phyloP scores from a whole-genome alignment of 2,329 filamentous ascomycete species.

The Diaporthe australafricana region DNA sequence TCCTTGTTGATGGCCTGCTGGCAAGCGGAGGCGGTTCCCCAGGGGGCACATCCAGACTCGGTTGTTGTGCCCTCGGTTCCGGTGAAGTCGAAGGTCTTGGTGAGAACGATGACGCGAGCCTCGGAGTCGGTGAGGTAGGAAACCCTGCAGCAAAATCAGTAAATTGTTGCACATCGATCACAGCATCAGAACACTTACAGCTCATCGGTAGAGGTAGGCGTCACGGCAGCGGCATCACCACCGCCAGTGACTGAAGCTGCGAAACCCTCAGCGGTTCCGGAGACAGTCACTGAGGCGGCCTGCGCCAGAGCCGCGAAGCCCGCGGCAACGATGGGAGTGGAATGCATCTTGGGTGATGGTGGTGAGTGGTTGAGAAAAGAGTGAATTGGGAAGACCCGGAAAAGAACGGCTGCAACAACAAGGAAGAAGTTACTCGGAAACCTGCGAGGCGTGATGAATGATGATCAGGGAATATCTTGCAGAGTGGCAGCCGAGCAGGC shows the following conservation, averaged over 20 bases:
- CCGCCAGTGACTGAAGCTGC: conserved; percentile 69
- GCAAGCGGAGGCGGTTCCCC: conserved; percentile 64
- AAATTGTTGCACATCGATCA: background rate
- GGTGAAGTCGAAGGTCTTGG: conserved; percentile 67
- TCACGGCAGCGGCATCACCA: conserved; percentile 63
- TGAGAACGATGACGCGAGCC: conserved; percentile 68
- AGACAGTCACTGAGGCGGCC: conserved; percentile 44
- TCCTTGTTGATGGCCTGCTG: conserved; percentile 71
- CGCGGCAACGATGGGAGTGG: conserved; percentile 32
- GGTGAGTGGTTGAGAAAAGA: background rate
- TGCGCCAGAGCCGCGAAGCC: conserved; percentile 42
- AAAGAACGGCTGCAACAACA: conserved; percentile 28
- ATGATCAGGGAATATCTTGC: background rate
- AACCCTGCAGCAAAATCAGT: conserved; percentile 44
- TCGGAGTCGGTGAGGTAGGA: conserved; percentile 66
- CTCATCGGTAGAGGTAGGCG: conserved; percentile 64
- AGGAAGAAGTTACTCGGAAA: conserved; percentile 22
- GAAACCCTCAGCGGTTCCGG: conserved; percentile 54
- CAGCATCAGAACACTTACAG: conserved; percentile 46
- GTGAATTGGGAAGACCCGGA: background rate
- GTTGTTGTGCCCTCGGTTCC: conserved; percentile 64
- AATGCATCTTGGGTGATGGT: conserved; percentile 29
- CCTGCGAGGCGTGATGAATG: conserved; percentile 22
- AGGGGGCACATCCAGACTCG: conserved; percentile 67
- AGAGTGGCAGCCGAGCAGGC: conserved; percentile 1